Conservation (phyloP, 139 green algal genomes). For the Parachlorella kessleri region DNA sequence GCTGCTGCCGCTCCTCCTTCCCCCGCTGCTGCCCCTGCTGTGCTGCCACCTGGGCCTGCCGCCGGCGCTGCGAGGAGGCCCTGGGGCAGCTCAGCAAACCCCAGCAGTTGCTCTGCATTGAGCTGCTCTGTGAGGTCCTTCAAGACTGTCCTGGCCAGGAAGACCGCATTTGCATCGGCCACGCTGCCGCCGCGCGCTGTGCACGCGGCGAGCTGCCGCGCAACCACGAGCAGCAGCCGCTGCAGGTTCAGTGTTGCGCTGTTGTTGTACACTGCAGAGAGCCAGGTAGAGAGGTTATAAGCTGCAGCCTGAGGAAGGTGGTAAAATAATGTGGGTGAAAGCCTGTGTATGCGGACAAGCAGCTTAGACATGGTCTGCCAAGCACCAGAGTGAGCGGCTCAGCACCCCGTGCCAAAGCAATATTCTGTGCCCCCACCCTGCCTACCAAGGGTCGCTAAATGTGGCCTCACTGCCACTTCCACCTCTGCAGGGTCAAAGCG, state of each 20-base stretch:
- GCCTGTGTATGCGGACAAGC: too few species aligned
- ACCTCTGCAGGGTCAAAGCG: slow-evolving; percentile 24
- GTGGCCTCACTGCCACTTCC: slow-evolving; percentile 12
- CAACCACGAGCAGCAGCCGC: slow-evolving; percentile 63
- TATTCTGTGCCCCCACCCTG: not conserved
- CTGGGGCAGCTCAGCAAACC: slow-evolving; percentile 34
- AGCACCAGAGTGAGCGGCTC: too few species aligned
- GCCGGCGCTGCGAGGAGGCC: too few species aligned
- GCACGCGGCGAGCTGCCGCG: slow-evolving; percentile 47
- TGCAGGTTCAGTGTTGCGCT: slow-evolving; percentile 72
- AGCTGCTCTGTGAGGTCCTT: slow-evolving; percentile 67
- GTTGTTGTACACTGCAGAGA: slow-evolving; percentile 72
- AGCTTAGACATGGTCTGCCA: too few species aligned
- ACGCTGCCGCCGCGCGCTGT: slow-evolving; percentile 1
- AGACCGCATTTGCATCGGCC: slow-evolving; percentile 68
- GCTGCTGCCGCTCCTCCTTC: not conserved
- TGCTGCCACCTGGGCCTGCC: slow-evolving; percentile 10
- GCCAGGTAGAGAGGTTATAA: not conserved
- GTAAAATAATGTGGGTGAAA: too few species aligned
- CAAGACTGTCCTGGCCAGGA: slow-evolving; percentile 59
- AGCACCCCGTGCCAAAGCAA: too few species aligned
- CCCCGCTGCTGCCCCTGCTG: not conserved
- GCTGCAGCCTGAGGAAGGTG: too few species aligned
- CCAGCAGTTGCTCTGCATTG: slow-evolving; percentile 46
- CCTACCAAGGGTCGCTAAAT: slow-evolving; percentile 31